Base-by-base conservation (phyloP, 768 basidiomycete genomes). In the Kwoniella pini region DNA sequence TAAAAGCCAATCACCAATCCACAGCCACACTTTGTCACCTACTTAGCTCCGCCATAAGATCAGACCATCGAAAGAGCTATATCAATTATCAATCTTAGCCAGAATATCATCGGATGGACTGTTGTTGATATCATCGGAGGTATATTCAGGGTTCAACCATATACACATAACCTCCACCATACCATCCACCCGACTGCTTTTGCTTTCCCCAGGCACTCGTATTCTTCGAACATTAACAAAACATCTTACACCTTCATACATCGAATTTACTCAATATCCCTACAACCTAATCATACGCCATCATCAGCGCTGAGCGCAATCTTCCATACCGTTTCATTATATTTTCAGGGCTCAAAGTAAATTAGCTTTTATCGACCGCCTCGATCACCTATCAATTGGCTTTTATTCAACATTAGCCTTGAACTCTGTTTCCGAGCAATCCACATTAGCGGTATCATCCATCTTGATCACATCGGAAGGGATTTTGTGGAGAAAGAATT, bases 21-120 rank as follows among this genome's bases (percentile, higher is more conserved):
- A 19, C 19, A 50, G 48, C 48, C 48, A 50, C 48, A 50, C 48
- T 50, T 36, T n/a, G n/a, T n/a, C n/a, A n/a, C n/a, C n/a, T n/a
- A n/a, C n/a, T n/a, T n/a, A n/a, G n/a, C n/a, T n/a, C 1, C 48
- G 30, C 48, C 48, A 36, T 36, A 7, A 24, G 28, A 30, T 33
- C 48, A 19, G 7, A 33, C 48, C 48, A 33, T 50, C 48, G 15
- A 50, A 50, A 50, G 48, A 50, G 48, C 24, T 28, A 50, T 50
- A 50, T 50, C 30, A 19, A 33, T 31, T n/a, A 28, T 50, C 28
- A 19, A 22, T 28, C 13, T 7, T 50, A 50, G 26, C 30, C 15
- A 13, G 13, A 24, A 12, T 15, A 13, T 30, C 48, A 50, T 50
- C 48, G 28, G 48, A 50, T 50, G 15, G 30, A 31, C 48, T 22